A percentile compares a stretch with the other conserved stretches of the same genome.
These are phyloP conservation scores for Cylindricascospora bacillispora DNA, from an alignment of 1,139 yeast genomes.

Conservation along the genomic window DNA sequence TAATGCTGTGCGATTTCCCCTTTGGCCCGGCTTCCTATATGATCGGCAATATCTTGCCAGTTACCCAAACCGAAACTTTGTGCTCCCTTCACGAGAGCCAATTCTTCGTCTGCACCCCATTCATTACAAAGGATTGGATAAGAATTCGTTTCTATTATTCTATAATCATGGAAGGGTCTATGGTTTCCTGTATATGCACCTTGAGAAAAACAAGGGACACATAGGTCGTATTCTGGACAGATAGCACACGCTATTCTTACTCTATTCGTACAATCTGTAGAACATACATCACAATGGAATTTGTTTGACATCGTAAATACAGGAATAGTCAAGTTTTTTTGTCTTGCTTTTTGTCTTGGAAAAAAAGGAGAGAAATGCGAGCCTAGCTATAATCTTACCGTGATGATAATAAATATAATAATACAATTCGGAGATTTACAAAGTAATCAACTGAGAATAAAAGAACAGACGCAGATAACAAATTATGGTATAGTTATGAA, in stretches of 20 bases:
- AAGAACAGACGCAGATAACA: neutral
- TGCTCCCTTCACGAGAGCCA: conserved; percentile 77
- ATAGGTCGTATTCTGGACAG: conserved; percentile 84
- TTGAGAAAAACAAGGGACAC: conserved; percentile 90
- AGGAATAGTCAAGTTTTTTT: no score
- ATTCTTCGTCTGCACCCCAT: conserved; percentile 99
- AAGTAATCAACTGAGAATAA: neutral
- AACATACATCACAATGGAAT: conserved; percentile 91
- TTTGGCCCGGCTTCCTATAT: conserved; percentile 81
- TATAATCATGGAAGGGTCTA: conserved; percentile 88
- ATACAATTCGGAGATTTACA: neutral
- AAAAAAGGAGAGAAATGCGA: neutral
- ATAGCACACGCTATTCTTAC: conserved; percentile 86
- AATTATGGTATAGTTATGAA: neutral
- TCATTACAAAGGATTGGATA: conserved; percentile 82
- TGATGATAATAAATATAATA: neutral
- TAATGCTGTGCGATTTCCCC: conserved; percentile 88
- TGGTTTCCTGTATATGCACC: conserved; percentile 76
- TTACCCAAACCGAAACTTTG: conserved; percentile 88
- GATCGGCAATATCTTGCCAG: conserved; percentile 96
- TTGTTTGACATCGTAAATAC: conserved; percentile 29
- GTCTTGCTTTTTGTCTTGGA: neutral
- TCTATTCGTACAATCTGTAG: conserved; percentile 86
- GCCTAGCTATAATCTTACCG: neutral
- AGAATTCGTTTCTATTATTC: conserved; percentile 85